Conservation (phyloP, 805 yeast species). For the Metschnikowia vanudenii region DNA sequence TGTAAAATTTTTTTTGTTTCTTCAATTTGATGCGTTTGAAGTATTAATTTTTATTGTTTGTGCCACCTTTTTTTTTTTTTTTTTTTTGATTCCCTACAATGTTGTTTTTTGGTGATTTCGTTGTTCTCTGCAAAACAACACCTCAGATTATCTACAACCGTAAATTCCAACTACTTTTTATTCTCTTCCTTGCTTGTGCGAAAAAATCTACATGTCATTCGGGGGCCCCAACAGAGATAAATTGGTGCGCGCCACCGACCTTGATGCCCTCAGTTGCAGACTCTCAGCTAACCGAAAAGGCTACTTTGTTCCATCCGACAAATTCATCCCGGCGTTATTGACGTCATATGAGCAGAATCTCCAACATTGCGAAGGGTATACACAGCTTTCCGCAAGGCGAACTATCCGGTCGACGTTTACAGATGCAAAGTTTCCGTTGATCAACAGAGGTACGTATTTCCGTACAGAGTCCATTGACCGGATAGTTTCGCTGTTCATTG, state of each 20-base stretch:
- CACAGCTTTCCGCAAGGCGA: constrained; percentile 40
- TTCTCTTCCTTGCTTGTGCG: too few relatives aligned
- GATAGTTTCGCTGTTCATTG: constrained; percentile 43
- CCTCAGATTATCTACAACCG: background rate
- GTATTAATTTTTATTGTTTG: too few relatives aligned
- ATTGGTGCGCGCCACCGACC: constrained; percentile 57
- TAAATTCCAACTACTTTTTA: background rate
- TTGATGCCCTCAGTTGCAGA: constrained; percentile 70
- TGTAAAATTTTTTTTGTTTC: too few relatives aligned
- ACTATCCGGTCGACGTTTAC: constrained; percentile 38
- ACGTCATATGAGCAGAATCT: constrained; percentile 37
- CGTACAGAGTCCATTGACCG: constrained; percentile 54
- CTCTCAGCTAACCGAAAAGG: constrained; percentile 47
- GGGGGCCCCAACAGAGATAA: constrained; percentile 37
- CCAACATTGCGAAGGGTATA: constrained; percentile 39
- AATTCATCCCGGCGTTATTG: constrained; percentile 32
- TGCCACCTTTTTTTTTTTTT: too few relatives aligned
- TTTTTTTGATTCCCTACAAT: too few relatives aligned
- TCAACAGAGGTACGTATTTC: constrained; percentile 69
- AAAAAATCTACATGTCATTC: constrained; percentile 13
- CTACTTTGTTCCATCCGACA: constrained; percentile 46
- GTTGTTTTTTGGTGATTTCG: too few relatives aligned
- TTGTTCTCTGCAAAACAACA: too few relatives aligned
- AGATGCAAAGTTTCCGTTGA: constrained; percentile 56
- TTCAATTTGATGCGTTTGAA: too few relatives aligned